Evolutionary conservation across 2,329 filamentous ascomycete species (phyloP).

Genomic region (Magnaporthales sp.): DNA sequence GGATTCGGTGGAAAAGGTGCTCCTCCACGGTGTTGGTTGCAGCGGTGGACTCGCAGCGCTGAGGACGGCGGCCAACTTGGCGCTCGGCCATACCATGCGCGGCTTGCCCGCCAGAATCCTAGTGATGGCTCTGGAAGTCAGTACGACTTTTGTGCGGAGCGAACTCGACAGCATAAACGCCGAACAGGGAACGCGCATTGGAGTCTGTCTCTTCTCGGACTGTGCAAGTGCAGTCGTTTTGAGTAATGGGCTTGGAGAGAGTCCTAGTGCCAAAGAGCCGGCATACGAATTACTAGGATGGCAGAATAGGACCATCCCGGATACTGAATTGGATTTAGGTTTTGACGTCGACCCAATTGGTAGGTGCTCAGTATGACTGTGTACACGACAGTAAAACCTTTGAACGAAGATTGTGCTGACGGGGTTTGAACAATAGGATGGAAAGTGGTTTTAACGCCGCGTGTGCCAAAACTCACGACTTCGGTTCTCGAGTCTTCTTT

Average conservation of each 20-base stretch:
- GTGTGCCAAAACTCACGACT: slow-evolving; percentile 49
- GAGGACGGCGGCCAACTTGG: slow-evolving; percentile 57
- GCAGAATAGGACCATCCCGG: slow-evolving; percentile 53
- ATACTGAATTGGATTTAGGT: slow-evolving; percentile 53
- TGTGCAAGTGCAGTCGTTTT: slow-evolving; percentile 58
- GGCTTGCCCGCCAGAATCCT: slow-evolving; percentile 53
- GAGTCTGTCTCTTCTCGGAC: slow-evolving; percentile 59
- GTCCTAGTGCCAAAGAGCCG: slow-evolving; percentile 23
- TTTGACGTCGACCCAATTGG: slow-evolving; percentile 57
- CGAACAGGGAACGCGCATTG: slow-evolving; percentile 53
- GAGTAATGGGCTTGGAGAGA: slow-evolving; percentile 49
- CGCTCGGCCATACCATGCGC: slow-evolving; percentile 51
- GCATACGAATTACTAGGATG: slow-evolving; percentile 56
- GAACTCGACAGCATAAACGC: slow-evolving; percentile 56
- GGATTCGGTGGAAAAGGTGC: slow-evolving; percentile 52
- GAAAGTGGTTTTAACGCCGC: slow-evolving; percentile 57
- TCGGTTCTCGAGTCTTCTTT: slow-evolving; percentile 45
- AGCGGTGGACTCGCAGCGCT: slow-evolving; percentile 54
- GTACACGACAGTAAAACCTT: not conserved
- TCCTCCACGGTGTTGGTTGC: slow-evolving; percentile 60
- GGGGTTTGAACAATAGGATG: slow-evolving; percentile 32
- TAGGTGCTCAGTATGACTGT: slow-evolving; percentile 20
- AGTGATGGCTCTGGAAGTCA: slow-evolving; percentile 56
- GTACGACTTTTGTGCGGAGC: slow-evolving; percentile 51
- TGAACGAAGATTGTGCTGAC: not conserved